Conservation (phyloP, 768 basidiomycete species). For the Porpolomopsis calyptriformis region DNA sequence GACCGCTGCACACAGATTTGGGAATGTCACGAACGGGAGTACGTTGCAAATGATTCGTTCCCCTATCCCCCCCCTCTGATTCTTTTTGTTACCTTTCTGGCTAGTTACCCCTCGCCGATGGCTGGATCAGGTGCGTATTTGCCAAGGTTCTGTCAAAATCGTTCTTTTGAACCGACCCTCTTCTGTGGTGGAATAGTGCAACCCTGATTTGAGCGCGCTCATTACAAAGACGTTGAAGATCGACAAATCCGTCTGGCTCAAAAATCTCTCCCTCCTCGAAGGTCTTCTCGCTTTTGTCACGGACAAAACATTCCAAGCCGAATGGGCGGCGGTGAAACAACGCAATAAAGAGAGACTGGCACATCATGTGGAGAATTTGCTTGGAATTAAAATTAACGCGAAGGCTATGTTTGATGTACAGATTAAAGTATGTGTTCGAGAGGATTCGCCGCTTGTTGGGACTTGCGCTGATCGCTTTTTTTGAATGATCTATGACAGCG, state of each 20-base stretch:
- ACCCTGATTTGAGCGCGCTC: slow-evolving; percentile 75
- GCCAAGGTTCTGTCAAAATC: neutral
- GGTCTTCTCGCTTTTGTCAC: slow-evolving; percentile 65
- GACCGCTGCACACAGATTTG: slow-evolving; percentile 35
- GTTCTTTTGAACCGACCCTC: no score
- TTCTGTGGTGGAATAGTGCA: slow-evolving; percentile 53
- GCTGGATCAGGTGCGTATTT: slow-evolving; percentile 60
- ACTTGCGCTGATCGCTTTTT: slow-evolving; percentile 1
- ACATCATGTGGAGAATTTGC: slow-evolving; percentile 55
- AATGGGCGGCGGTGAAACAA: slow-evolving; percentile 80
- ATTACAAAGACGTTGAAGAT: slow-evolving; percentile 75
- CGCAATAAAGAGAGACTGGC: slow-evolving; percentile 87
- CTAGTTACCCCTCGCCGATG: slow-evolving; percentile 86
- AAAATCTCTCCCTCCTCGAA: slow-evolving; percentile 68
- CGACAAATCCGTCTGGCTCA: slow-evolving; percentile 73
- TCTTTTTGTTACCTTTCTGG: neutral
- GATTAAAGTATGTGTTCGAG: slow-evolving; percentile 50
- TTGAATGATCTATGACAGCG: slow-evolving; percentile 38
- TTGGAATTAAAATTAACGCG: slow-evolving; percentile 65
- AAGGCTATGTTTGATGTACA: slow-evolving; percentile 86
- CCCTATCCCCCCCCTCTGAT: neutral
- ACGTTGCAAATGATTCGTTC: neutral
- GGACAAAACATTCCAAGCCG: slow-evolving; percentile 60
- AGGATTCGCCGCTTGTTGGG: neutral
- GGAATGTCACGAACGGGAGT: slow-evolving; percentile 92